phyloP scores from a whole-genome alignment of 2,329 filamentous ascomycete species.

The Chaetomium strumarium region DNA sequence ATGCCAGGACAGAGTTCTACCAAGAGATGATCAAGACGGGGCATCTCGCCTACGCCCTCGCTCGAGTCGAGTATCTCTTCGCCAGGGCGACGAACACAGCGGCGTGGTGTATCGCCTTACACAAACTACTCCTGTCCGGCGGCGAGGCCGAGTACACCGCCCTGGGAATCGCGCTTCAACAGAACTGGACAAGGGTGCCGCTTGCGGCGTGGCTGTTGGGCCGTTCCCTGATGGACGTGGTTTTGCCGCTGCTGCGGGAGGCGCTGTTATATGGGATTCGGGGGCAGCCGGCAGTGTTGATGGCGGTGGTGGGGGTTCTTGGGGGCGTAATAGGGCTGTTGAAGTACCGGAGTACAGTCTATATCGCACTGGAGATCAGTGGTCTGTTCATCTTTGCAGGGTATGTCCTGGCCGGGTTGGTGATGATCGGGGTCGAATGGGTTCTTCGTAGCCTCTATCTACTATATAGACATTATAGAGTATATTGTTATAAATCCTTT shows the following conservation, averaged over 20 bases:
- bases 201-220: conserved; percentile 14
- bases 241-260: conserved; percentile 18
- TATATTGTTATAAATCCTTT: too few species aligned
- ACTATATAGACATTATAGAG: too few species aligned
- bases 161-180: conserved; percentile 13
- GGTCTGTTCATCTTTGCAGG: conserved; percentile 29
- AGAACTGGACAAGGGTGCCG: conserved; percentile 12
- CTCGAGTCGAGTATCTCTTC: conserved; percentile 29
- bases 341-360: conserved; percentile 33
- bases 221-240: conserved; percentile 5
- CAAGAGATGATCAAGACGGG: conserved; percentile 7
- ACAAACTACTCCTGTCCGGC: conserved; percentile 19
- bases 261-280: neutral
- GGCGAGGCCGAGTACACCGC: conserved; percentile 12
- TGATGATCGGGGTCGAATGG: too few species aligned
- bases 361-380: conserved; percentile 34
- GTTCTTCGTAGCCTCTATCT: too few species aligned
- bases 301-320: conserved; percentile 10
- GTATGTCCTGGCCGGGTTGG: neutral
- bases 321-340: conserved; percentile 24
- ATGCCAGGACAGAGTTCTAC: neutral
- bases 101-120: conserved; percentile 27
- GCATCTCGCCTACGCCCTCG: conserved; percentile 26
- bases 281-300: conserved; percentile 21
- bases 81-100: conserved; percentile 25